Evolutionary conservation across 106 monocot species (phyloP), one percentile per base, ranked within the genome.

Genomic region (Dioscorea dumetorum): DNA sequence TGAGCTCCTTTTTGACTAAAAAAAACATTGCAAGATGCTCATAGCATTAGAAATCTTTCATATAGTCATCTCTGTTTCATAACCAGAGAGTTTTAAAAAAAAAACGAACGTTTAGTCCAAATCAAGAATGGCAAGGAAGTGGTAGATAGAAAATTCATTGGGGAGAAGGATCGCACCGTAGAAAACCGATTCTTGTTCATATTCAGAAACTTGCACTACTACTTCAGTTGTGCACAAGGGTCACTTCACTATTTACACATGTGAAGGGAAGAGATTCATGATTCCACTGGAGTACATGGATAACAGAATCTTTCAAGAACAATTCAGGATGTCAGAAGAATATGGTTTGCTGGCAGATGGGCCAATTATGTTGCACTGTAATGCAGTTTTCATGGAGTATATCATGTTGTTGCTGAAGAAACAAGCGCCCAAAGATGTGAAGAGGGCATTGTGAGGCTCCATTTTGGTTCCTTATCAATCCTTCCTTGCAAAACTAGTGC

Each of bases 301-400:
- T 23, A 70, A 9, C 50, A 21, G 3, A 0, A 24, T 70, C 10
- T 76, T 76, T 22, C 5, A 33, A 56, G 70, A 76, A 63, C 69
- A 70, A n/a, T 23, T 76, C 50, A 28, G 21, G 52, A 51, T 62
- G 62, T 69, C 76, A 13, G 76, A 70, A 22, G 76, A 57, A 56
- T 76, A 51, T 50, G 76, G 76, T 21, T 62, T 20, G 24, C 76
- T 69, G 9, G 56, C n/a, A 20, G 64, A 64, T 18, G 64, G 76
- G 8, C 76, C 76, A 16, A 76, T 70, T 23, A 21, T 12, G 21
- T 20, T 76, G 52, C 17, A 17, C 0, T 76, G 70, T 41, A 70
- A 76, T 28, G 70, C 63, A 5, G 22, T 50, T 7, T 34, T 63
- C 48, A 17, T 76, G 76, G 70, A 69, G 50, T 56, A 64, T 9